These are phyloP conservation scores for Leccinum subtestaceum DNA, from an alignment of 768 basidiomycete genomes.

Conservation along the genomic window DNA sequence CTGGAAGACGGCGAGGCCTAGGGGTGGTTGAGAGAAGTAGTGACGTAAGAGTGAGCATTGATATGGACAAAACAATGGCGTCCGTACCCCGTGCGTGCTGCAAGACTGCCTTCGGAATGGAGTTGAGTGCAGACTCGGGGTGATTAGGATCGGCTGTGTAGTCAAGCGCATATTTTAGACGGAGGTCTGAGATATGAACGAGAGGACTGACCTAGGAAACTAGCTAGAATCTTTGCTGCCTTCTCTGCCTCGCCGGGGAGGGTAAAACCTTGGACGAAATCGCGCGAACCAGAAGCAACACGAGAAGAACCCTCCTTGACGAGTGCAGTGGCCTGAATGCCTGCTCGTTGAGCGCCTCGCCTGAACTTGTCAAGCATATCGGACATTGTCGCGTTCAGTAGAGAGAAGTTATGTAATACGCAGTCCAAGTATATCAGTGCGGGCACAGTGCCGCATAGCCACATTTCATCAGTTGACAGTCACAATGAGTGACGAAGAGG, in stretches of 20 bases:
- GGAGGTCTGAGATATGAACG: neutral
- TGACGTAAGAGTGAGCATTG: neutral
- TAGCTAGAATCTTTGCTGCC: constrained; percentile 85
- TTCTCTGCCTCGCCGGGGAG: constrained; percentile 93
- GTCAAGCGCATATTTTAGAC: neutral
- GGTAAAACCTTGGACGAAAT: constrained; percentile 81
- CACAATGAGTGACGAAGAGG: constrained; percentile 23
- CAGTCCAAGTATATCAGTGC: neutral
- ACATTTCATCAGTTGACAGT: constrained; percentile 9
- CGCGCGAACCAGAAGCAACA: constrained; percentile 70
- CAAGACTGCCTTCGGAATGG: constrained; percentile 90
- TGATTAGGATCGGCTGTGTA: constrained; percentile 78
- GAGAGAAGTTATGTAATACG: constrained; percentile 16
- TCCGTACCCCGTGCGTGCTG: constrained; percentile 78
- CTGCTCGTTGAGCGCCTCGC: constrained; percentile 77
- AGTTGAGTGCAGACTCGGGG: constrained; percentile 88
- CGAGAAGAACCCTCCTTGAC: constrained; percentile 62
- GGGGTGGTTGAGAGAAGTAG: neutral
- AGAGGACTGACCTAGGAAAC: constrained; percentile 72
- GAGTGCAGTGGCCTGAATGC: constrained; percentile 76
- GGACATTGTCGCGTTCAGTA: constrained; percentile 36
- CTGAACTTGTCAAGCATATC: constrained; percentile 76
- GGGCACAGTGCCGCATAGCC: constrained; percentile 18
- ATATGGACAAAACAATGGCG: neutral
- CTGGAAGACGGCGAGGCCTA: constrained; percentile 93